phyloP scores from a whole-genome alignment of 2,329 filamentous ascomycete genomes.

The Hypoxylon rubiginosum region DNA sequence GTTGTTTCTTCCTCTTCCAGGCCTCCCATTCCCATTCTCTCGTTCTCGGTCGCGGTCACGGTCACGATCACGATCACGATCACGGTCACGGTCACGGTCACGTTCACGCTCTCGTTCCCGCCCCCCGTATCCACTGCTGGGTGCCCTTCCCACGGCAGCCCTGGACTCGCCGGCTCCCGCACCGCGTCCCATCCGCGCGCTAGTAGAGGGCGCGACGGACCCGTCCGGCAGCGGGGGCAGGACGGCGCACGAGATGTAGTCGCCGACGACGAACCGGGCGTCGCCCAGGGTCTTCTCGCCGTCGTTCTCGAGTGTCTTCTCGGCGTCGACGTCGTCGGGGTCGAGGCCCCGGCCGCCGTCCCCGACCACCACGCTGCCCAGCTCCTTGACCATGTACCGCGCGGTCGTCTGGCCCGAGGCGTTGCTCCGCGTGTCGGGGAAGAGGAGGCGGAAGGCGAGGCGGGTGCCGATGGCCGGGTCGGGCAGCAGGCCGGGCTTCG shows the following conservation, averaged over 20 bases:
- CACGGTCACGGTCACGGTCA: too few relatives aligned
- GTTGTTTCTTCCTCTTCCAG: slow-evolving; percentile 53
- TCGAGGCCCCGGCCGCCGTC: slow-evolving; percentile 62
- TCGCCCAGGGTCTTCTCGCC: slow-evolving; percentile 81
- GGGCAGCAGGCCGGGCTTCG: slow-evolving; percentile 73
- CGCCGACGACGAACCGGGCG: slow-evolving; percentile 86
- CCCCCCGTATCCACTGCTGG: slow-evolving; percentile 38
- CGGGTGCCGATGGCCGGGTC: slow-evolving; percentile 83
- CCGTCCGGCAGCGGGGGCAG: slow-evolving; percentile 82
- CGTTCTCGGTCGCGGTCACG: too few relatives aligned
- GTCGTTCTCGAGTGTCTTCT: slow-evolving; percentile 64
- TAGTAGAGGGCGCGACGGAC: slow-evolving; percentile 74
- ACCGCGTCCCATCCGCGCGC: slow-evolving; percentile 61
- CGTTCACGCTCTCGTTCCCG: slow-evolving; percentile 54
- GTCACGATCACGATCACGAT: too few relatives aligned
- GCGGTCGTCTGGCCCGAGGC: slow-evolving; percentile 51
- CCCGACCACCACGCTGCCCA: slow-evolving; percentile 87
- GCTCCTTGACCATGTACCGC: slow-evolving; percentile 81
- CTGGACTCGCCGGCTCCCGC: slow-evolving; percentile 56
- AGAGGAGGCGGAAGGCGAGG: slow-evolving; percentile 88
- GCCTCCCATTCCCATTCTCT: slow-evolving; percentile 56
- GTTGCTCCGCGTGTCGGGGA: slow-evolving; percentile 73
- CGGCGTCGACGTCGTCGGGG: slow-evolving; percentile 52
- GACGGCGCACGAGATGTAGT: slow-evolving; percentile 87
- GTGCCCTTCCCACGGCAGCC: slow-evolving; percentile 42